These are phyloP conservation scores for Wallacemonas sp. DNA, from an alignment of 208 protist species.

Conservation along the genomic window DNA sequence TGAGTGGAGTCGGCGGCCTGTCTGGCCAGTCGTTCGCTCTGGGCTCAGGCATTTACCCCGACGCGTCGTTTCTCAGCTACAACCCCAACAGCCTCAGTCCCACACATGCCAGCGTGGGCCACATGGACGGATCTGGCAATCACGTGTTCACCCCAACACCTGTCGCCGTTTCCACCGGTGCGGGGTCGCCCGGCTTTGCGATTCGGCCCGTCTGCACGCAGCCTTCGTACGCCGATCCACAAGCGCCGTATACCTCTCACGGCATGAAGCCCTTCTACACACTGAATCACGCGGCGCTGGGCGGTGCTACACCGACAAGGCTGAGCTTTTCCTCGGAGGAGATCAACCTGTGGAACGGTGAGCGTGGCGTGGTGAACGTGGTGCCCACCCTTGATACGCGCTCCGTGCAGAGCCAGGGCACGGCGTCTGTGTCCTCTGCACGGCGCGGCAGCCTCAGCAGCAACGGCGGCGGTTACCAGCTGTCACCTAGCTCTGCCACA, in stretches of 20 bases:
- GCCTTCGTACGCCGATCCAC: background rate
- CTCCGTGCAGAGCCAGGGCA: background rate
- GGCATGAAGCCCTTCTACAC: background rate
- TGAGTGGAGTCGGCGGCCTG: background rate
- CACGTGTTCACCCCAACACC: background rate
- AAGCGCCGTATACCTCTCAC: background rate
- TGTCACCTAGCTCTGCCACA: background rate
- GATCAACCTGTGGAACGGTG: background rate
- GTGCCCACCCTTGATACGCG: background rate
- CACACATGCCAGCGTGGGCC: background rate
- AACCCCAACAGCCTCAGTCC: slow-evolving; percentile 6
- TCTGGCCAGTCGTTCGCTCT: background rate
- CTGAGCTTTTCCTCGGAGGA: background rate
- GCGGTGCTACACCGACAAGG: background rate
- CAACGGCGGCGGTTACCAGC: too few relatives aligned
- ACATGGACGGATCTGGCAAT: slow-evolving; percentile 8
- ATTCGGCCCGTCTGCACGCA: too few relatives aligned
- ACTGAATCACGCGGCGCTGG: background rate
- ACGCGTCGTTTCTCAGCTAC: slow-evolving; percentile 10
- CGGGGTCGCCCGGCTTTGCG: too few relatives aligned
- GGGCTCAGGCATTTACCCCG: slow-evolving; percentile 2
- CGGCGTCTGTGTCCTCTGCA: background rate
- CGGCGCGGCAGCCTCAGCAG: background rate
- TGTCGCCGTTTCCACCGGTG: background rate
- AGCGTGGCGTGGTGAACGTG: background rate